These are phyloP conservation scores for Plasmopara halstedii DNA, from an alignment of 352 stramenopile genomes.

Conservation along the genomic window DNA sequence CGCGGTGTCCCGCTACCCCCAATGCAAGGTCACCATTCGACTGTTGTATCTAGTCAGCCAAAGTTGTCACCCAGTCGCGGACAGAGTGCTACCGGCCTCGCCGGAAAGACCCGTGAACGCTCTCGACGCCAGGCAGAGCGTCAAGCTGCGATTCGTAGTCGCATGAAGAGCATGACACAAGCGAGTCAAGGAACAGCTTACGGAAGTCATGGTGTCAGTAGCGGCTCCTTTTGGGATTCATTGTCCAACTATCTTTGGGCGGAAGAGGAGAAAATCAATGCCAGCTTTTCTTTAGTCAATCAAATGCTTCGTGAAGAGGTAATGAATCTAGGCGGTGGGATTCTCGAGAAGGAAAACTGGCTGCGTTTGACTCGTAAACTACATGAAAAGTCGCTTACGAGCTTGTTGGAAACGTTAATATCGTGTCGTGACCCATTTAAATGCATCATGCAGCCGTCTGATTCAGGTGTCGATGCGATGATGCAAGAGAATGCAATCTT, in stretches of 20 bases:
- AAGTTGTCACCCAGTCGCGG: slow-evolving; percentile 23
- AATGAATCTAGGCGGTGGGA: slow-evolving; percentile 51
- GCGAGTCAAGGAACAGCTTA: slow-evolving; percentile 38
- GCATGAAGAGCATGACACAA: slow-evolving; percentile 74
- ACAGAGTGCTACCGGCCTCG: slow-evolving; percentile 49
- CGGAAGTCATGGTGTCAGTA: slow-evolving; percentile 27
- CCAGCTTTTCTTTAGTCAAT: slow-evolving; percentile 75
- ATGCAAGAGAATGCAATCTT: slow-evolving; percentile 86
- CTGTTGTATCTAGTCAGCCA: slow-evolving; percentile 20
- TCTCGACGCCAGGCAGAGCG: slow-evolving; percentile 72
- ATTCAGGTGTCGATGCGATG: slow-evolving; percentile 62
- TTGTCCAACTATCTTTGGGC: slow-evolving; percentile 80
- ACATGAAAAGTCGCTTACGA: slow-evolving; percentile 48
- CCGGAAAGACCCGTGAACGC: slow-evolving; percentile 69
- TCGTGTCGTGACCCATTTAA: slow-evolving; percentile 74
- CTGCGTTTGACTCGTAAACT: slow-evolving; percentile 74
- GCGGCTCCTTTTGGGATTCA: slow-evolving; percentile 72
- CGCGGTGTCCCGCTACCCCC: slow-evolving; percentile 72
- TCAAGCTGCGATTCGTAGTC: slow-evolving; percentile 71
- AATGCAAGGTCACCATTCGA: slow-evolving; percentile 35
- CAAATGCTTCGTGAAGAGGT: slow-evolving; percentile 73
- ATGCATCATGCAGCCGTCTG: slow-evolving; percentile 49
- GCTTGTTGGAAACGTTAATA: slow-evolving; percentile 67
- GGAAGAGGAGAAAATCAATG: slow-evolving; percentile 73
- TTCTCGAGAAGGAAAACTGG: slow-evolving; percentile 85